phyloP scores from a whole-genome alignment of 768 basidiomycete species.

The Lentinus brumalis region DNA sequence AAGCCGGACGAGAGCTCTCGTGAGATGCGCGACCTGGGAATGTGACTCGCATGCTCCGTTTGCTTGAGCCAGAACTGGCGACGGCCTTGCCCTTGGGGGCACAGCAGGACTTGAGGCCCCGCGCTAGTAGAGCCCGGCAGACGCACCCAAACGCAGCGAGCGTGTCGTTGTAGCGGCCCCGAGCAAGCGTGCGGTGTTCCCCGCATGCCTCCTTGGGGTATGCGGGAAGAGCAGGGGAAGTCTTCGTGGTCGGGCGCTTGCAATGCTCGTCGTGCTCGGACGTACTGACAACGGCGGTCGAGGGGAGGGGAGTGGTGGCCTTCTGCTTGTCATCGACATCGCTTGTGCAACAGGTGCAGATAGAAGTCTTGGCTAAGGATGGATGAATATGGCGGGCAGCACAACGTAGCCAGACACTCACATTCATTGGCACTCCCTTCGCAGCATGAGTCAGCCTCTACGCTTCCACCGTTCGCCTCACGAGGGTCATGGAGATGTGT shows the following conservation, averaged over 20 bases:
- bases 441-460: not conserved
- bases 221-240: not conserved
- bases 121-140: conserved; percentile 30
- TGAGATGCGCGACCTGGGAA: not conserved
- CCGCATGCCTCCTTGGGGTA: conserved; percentile 28
- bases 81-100: conserved; percentile 7
- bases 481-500: conserved; percentile 23
- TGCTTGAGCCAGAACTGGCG: conserved; percentile 5
- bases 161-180: conserved; percentile 29
- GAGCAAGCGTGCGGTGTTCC: conserved; percentile 27
- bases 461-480: not conserved
- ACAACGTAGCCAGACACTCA: not conserved
- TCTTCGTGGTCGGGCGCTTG: conserved; percentile 14
- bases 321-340: not conserved
- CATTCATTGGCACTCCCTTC: not conserved
- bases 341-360: conserved; percentile 6
- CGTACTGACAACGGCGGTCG: not conserved
- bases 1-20: conserved; percentile 8
- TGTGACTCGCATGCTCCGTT: not conserved
- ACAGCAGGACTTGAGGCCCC: conserved; percentile 31
- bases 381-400: not conserved
- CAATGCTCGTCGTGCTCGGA: conserved; percentile 15
- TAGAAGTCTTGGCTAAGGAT: not conserved
- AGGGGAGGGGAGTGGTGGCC: not conserved
- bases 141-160: conserved; percentile 32